These are phyloP conservation scores for Gelatoporia subvermispora DNA, from an alignment of 768 basidiomycete species.

Conservation along the genomic window DNA sequence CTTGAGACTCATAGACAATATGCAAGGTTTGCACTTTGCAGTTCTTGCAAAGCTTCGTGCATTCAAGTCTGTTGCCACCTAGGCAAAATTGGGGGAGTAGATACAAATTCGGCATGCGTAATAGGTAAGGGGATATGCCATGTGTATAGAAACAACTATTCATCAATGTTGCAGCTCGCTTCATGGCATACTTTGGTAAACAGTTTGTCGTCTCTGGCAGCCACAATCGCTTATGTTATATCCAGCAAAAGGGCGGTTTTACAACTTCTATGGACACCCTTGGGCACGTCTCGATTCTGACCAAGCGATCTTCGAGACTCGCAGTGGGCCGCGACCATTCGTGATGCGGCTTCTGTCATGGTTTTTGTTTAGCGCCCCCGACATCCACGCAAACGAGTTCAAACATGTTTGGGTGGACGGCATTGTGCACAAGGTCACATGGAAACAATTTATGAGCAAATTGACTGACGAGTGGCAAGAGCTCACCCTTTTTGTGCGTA, in stretches of 20 bases:
- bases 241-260: constrained; percentile 29
- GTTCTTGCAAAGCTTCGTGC: too few relatives aligned
- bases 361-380: constrained; percentile 21
- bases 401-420: constrained; percentile 17
- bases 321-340: constrained; percentile 5
- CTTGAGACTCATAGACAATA: constrained; percentile 4
- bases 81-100: neutral
- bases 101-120: too few relatives aligned
- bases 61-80: neutral
- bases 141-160: too few relatives aligned
- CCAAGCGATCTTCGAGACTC: constrained; percentile 30
- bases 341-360: constrained; percentile 15
- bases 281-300: constrained; percentile 39
- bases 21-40: constrained; percentile 6
- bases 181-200: constrained; percentile 41
- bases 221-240: neutral
- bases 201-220: neutral
- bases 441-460: constrained; percentile 17
- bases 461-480: constrained; percentile 20
- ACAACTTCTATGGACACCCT: constrained; percentile 43
- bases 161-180: too few relatives aligned
- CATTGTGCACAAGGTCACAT: constrained; percentile 8
- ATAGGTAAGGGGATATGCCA: too few relatives aligned
- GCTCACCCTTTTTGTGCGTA: constrained; percentile 19
- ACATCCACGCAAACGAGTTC: constrained; percentile 17